Evolutionary conservation across 768 basidiomycete species (phyloP).

Genomic region (Rhizopogon vesiculosus): DNA sequence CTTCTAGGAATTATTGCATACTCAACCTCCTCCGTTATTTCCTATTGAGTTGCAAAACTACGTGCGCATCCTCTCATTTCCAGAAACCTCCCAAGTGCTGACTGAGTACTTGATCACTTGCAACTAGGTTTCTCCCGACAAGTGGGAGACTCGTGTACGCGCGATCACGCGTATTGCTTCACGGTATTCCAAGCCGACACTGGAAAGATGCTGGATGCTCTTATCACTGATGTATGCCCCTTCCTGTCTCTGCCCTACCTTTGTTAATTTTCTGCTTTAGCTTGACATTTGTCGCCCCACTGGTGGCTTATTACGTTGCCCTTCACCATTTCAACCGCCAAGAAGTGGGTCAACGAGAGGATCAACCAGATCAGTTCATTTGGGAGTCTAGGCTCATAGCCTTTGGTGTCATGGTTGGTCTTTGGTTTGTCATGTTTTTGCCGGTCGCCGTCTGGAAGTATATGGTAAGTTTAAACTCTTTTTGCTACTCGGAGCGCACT

Average conservation of each 20-base stretch:
- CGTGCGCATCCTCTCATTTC: constrained; percentile 19
- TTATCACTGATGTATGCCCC: constrained; percentile 34
- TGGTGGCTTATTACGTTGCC: constrained; percentile 32
- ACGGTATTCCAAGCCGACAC: constrained; percentile 36
- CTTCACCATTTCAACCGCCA: constrained; percentile 12
- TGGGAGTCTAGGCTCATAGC: constrained; percentile 33
- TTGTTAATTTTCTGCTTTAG: constrained; percentile 20
- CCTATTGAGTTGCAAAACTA: constrained; percentile 35
- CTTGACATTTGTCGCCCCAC: constrained; percentile 34
- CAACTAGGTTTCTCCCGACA: constrained; percentile 35
- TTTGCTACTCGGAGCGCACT: background rate
- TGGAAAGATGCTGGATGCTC: constrained; percentile 40
- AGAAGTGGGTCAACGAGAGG: background rate
- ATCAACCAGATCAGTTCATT: constrained; percentile 12
- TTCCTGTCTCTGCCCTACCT: background rate
- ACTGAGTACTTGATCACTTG: background rate
- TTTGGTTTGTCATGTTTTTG: constrained; percentile 31
- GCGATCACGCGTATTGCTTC: constrained; percentile 31
- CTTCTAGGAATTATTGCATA: constrained; percentile 29
- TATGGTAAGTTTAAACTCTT: constrained; percentile 23
- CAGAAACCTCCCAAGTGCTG: background rate
- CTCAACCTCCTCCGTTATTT: constrained; percentile 23
- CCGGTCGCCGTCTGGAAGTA: constrained; percentile 47
- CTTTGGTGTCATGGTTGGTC: constrained; percentile 33
- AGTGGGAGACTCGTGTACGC: constrained; percentile 40